These are phyloP conservation scores for Basipetospora sp. DNA, from an alignment of 2,329 filamentous ascomycete species.

Conservation along the genomic window DNA sequence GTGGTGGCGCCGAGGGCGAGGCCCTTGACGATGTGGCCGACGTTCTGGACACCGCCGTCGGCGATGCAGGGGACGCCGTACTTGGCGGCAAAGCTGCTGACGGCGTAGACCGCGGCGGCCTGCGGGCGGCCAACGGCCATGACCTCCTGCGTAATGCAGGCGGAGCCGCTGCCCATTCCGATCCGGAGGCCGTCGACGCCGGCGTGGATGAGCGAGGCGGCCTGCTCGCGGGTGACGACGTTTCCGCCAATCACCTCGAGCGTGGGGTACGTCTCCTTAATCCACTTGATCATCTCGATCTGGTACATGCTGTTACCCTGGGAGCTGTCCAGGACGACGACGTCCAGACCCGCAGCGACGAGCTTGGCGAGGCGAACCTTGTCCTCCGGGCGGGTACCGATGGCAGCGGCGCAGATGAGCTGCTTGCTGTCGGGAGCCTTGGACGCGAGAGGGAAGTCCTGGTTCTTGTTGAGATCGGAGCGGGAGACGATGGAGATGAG, in stretches of 20 bases:
- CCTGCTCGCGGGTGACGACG: slow-evolving; percentile 94
- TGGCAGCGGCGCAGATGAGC: slow-evolving; percentile 84
- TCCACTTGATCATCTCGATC: slow-evolving; percentile 93
- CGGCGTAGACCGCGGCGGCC: slow-evolving; percentile 80
- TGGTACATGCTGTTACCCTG: slow-evolving; percentile 99
- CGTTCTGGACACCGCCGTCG: slow-evolving; percentile 93
- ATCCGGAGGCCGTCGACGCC: slow-evolving; percentile 94
- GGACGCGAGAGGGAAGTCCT: slow-evolving; percentile 88
- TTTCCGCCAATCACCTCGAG: slow-evolving; percentile 97
- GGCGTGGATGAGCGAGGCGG: slow-evolving; percentile 77
- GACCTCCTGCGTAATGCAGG: slow-evolving; percentile 98
- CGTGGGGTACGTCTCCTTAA: slow-evolving; percentile 71
- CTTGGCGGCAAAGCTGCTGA: slow-evolving; percentile 73
- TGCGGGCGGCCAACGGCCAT: slow-evolving; percentile 98
- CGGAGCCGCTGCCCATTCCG: slow-evolving; percentile 95
- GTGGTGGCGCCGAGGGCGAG: slow-evolving; percentile 85
- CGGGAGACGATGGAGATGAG: slow-evolving; percentile 83
- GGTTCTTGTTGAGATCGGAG: slow-evolving; percentile 96
- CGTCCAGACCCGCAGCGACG: slow-evolving; percentile 85
- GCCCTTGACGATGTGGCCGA: slow-evolving; percentile 97
- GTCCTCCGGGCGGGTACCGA: slow-evolving; percentile 88
- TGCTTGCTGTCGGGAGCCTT: slow-evolving; percentile 97
- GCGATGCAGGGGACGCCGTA: slow-evolving; percentile 98
- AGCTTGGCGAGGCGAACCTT: slow-evolving; percentile 74
- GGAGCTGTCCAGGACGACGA: slow-evolving; percentile 88